Conservation (phyloP, 148 eudicot genomes). For the Dysphania ambrosioides region DNA sequence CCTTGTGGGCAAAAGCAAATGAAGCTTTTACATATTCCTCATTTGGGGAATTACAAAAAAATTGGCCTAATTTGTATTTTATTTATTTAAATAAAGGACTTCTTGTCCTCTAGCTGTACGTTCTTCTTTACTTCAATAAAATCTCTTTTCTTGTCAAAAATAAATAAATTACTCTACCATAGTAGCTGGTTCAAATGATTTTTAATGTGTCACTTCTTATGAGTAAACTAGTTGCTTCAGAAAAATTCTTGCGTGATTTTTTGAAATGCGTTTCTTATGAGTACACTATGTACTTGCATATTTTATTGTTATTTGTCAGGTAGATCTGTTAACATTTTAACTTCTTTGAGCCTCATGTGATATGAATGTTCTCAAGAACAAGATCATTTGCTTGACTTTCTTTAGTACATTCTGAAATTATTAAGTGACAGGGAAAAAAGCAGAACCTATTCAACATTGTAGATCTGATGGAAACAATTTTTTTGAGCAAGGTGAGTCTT, state of each 20-base stretch:
- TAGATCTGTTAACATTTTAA: neutral
- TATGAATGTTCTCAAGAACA: no score
- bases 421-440: slow-evolving; percentile 23
- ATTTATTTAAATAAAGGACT: no score
- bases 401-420: neutral
- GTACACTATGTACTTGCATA: neutral
- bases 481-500: slow-evolving; percentile 27
- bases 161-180: neutral
- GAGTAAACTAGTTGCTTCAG: neutral
- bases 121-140: no score
- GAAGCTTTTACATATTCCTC: no score
- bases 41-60: no score
- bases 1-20: no score
- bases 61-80: no score
- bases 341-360: neutral
- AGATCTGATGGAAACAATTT: slow-evolving; percentile 24
- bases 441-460: slow-evolving; percentile 23
- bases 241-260: neutral
- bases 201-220: neutral
- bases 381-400: neutral
- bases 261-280: neutral
- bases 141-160: no score
- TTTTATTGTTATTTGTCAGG: neutral
- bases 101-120: no score
- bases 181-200: neutral